A percentile compares a stretch with the other conserved stretches of the same genome.
Conservation (phyloP, 2,329 filamentous ascomycete species). For the Xylariaceae sp. region DNA sequence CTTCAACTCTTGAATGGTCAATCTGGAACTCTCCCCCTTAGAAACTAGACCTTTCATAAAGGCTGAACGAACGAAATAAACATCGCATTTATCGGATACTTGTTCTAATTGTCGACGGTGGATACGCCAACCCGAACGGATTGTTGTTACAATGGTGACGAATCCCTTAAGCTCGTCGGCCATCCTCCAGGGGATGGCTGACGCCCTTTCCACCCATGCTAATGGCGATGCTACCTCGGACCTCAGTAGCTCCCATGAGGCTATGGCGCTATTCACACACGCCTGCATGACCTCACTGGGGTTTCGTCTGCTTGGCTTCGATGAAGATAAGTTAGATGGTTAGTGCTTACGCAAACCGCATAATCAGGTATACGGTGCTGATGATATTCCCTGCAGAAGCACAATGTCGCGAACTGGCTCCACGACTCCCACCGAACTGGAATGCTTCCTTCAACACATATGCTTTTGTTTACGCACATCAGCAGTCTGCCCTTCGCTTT, state of each 20-base stretch:
- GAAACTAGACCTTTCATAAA: not conserved
- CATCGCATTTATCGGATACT: not conserved
- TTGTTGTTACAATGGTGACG: conserved; percentile 23
- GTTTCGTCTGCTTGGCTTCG: conserved; percentile 81
- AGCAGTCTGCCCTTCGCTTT: conserved; percentile 82
- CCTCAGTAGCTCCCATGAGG: conserved; percentile 75
- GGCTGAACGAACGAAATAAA: not conserved
- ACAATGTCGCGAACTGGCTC: conserved; percentile 59
- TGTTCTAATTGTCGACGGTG: not conserved
- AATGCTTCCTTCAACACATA: conserved; percentile 72
- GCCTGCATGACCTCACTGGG: conserved; percentile 79
- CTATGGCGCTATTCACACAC: conserved; percentile 80
- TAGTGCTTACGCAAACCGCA: conserved; percentile 28
- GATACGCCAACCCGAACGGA: not conserved
- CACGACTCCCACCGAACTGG: conserved; percentile 76
- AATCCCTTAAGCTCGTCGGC: conserved; percentile 48
- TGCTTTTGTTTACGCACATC: conserved; percentile 84
- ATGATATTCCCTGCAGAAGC: conserved; percentile 48
- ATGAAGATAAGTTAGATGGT: conserved; percentile 79
- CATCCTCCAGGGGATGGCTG: conserved; percentile 60
- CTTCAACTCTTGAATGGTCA: not conserved
- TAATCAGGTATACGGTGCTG: conserved; percentile 6
- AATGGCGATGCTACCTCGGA: conserved; percentile 59
- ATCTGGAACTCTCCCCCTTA: not conserved
- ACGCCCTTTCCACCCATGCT: conserved; percentile 59